Percentiles rank a stretch among this genome's conserved stretches.
Evolutionary conservation across 2,329 filamentous ascomycete species (phyloP).

Genomic region (Westerdykella aurantiaca): DNA sequence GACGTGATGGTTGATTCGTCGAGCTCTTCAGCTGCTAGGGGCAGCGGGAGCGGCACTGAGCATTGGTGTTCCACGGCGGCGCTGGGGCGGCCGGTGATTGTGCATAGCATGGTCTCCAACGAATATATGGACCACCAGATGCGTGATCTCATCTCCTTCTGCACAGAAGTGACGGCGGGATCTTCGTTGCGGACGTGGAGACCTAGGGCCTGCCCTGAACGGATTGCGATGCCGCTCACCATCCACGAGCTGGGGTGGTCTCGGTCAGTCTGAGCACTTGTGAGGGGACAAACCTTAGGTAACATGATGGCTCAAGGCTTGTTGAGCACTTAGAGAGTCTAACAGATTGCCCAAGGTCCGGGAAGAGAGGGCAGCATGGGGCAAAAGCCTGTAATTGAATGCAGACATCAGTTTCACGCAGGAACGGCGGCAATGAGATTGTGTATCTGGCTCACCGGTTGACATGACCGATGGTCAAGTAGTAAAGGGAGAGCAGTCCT

Average conservation of each 20-base stretch:
- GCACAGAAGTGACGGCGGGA: constrained; percentile 13
- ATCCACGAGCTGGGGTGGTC: constrained; percentile 32
- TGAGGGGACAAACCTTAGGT: constrained; percentile 21
- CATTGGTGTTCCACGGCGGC: constrained; percentile 23
- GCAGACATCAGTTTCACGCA: background rate
- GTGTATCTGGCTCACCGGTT: constrained; percentile 29
- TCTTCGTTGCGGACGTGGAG: constrained; percentile 35
- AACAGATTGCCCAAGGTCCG: background rate
- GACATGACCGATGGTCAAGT: constrained; percentile 36
- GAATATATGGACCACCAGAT: constrained; percentile 40
- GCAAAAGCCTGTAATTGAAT: too few relatives aligned
- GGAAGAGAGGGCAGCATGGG: background rate
- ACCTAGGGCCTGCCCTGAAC: constrained; percentile 33
- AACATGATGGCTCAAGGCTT: constrained; percentile 13
- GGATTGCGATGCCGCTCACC: constrained; percentile 31
- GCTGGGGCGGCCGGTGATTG: constrained; percentile 36
- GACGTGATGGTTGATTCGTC: too few relatives aligned
- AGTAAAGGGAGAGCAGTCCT: constrained; percentile 36
- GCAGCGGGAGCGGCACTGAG: constrained; percentile 29
- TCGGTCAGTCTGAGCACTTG: constrained; percentile 4
- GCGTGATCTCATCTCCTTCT: constrained; percentile 31
- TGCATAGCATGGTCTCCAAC: constrained; percentile 31
- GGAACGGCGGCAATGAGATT: constrained; percentile 3
- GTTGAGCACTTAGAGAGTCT: too few relatives aligned
- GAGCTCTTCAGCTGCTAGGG: constrained; percentile 2